Conservation (phyloP, 192 early-diverging fungal species). For the Mortierella alpina region DNA sequence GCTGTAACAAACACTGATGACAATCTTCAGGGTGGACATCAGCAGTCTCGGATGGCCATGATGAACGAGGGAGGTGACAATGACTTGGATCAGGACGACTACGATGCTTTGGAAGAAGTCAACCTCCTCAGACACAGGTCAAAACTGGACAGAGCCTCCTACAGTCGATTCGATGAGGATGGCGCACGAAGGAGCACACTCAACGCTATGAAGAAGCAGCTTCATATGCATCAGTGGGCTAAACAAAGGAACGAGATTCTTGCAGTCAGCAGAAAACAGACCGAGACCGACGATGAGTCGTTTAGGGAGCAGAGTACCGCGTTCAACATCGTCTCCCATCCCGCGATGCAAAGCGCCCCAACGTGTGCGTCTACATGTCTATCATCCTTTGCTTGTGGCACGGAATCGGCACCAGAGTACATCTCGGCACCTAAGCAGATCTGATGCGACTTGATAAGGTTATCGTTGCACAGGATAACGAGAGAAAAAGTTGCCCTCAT, state of each 20-base stretch:
- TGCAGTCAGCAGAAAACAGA: background rate
- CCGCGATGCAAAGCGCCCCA: background rate
- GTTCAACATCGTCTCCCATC: slow-evolving; percentile 7
- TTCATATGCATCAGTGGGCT: slow-evolving; percentile 33
- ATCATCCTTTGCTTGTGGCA: slow-evolving; percentile 18
- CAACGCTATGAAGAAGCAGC: slow-evolving; percentile 9
- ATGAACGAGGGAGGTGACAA: background rate
- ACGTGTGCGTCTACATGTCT: slow-evolving; percentile 23
- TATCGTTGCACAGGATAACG: slow-evolving; percentile 4
- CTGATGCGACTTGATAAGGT: background rate
- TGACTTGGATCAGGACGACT: slow-evolving; percentile 28
- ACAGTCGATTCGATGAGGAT: slow-evolving; percentile 9
- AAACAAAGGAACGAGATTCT: slow-evolving; percentile 15
- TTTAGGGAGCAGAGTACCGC: background rate
- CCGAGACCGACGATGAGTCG: background rate
- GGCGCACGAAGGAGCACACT: background rate
- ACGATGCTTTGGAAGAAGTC: slow-evolving; percentile 25
- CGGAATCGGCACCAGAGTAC: slow-evolving; percentile 18
- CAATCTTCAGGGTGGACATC: background rate
- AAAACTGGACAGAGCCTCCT: slow-evolving; percentile 8
- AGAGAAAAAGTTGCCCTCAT: background rate
- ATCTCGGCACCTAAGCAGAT: slow-evolving; percentile 3
- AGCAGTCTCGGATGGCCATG: background rate
- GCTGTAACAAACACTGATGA: background rate
- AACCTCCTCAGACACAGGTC: background rate